Percentiles rank a stretch among this genome's conserved stretches.
Conservation (phyloP, 1,139 yeast species). For the Yamadazyma taylorii region DNA sequence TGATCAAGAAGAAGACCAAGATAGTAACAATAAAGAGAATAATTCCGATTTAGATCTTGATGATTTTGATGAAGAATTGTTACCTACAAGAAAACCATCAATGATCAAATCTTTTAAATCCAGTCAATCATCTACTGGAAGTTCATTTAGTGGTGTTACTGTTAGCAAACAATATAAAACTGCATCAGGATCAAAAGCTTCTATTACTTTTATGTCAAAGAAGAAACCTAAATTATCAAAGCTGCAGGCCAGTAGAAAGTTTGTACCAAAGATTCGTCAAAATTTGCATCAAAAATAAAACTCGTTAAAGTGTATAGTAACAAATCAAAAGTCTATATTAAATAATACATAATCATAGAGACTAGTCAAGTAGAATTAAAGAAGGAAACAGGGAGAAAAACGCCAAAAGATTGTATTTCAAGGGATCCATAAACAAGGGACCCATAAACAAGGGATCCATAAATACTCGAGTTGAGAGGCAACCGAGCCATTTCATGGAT, state of each 20-base stretch:
- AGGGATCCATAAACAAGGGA: too few relatives aligned
- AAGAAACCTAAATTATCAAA: conserved; percentile 5
- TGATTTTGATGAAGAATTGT: conserved; percentile 31
- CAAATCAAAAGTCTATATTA: background rate
- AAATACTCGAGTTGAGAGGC: conserved; percentile 1
- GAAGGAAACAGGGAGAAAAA: too few relatives aligned
- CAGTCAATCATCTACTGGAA: conserved; percentile 28
- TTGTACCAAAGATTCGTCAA: background rate
- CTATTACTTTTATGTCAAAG: conserved; percentile 53
- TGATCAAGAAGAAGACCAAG: conserved; percentile 12
- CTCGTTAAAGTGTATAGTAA: background rate
- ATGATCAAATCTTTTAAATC: conserved; percentile 48
- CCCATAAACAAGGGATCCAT: background rate
- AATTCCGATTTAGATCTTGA: conserved; percentile 13
- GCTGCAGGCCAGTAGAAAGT: conserved; percentile 4
- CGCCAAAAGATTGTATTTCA: too few relatives aligned
- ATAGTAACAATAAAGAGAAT: conserved; percentile 13
- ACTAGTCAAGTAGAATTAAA: conserved; percentile 6
- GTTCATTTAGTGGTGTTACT: conserved; percentile 55
- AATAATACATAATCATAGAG: background rate
- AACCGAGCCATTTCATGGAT: too few relatives aligned
- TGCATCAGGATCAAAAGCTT: conserved; percentile 58
- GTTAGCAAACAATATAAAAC: conserved; percentile 55
- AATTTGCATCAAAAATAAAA: conserved; percentile 2
- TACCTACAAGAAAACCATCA: conserved; percentile 48